These are phyloP conservation scores for Colletotrichum karsti DNA, from an alignment of 2,329 filamentous ascomycete species.

Conservation along the genomic window DNA sequence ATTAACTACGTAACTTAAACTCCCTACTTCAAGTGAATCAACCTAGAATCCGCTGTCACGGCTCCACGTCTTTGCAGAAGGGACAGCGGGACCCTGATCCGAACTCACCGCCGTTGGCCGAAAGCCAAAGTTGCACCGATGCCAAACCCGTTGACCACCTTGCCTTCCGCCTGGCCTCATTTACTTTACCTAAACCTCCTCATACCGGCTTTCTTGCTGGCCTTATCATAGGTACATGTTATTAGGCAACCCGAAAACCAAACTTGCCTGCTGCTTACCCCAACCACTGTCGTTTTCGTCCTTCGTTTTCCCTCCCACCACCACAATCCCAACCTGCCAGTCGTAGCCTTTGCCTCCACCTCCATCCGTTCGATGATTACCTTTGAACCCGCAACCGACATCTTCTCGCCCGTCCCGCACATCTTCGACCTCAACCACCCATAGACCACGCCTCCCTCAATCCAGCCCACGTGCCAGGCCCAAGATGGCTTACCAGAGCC, in stretches of 20 bases:
- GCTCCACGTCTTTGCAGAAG: too few species aligned
- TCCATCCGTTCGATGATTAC: background rate
- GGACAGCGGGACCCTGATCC: too few species aligned
- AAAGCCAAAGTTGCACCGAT: constrained; percentile 1
- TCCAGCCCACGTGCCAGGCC: background rate
- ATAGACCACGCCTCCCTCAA: background rate
- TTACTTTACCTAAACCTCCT: background rate
- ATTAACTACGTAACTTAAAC: too few species aligned
- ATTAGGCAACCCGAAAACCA: background rate
- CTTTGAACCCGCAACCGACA: background rate
- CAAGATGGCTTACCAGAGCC: constrained; percentile 24
- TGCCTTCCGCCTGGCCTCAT: background rate
- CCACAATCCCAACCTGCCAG: background rate
- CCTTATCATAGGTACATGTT: background rate
- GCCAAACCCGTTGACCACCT: background rate
- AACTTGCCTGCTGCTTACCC: background rate
- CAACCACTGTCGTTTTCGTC: constrained; percentile 13
- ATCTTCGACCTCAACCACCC: background rate
- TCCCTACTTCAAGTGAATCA: too few species aligned
- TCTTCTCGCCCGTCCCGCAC: background rate
- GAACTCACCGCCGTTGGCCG: constrained; percentile 23
- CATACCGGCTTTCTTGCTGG: background rate
- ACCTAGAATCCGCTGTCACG: too few species aligned
- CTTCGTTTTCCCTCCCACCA: background rate
- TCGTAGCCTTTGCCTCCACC: background rate